Evolutionary conservation across 2,329 filamentous ascomycete genomes (phyloP).

Genomic region (Neurospora sp.): DNA sequence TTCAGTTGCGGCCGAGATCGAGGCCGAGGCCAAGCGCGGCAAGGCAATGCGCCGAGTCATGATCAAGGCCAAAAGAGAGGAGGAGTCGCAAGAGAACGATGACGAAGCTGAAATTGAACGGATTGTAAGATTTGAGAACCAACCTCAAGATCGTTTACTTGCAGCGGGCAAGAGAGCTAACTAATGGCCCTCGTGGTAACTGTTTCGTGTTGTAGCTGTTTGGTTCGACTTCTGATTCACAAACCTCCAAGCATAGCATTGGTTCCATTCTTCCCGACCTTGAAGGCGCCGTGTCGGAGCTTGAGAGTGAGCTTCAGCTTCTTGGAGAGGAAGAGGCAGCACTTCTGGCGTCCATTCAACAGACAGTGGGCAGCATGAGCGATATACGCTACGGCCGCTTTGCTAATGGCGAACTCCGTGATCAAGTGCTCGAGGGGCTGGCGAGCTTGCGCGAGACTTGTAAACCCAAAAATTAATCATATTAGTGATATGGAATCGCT

Average conservation of each 20-base stretch:
- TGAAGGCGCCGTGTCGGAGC: conserved; percentile 51
- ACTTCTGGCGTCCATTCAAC: conserved; percentile 51
- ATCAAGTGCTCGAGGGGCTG: conserved; percentile 60
- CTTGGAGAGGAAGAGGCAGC: conserved; percentile 55
- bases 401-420: conserved; percentile 50
- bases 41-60: conserved; percentile 49
- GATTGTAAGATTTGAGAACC: conserved; percentile 41
- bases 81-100: conserved; percentile 44
- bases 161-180: not conserved
- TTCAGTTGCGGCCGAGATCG: conserved; percentile 54
- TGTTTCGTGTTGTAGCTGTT: conserved; percentile 9
- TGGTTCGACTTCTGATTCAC: conserved; percentile 50
- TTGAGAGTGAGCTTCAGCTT: conserved; percentile 58
- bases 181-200: conserved; percentile 3
- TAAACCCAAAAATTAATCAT: conserved; percentile 23
- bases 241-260: conserved; percentile 48
- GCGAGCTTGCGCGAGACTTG: conserved; percentile 55
- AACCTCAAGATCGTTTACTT: conserved; percentile 19
- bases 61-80: conserved; percentile 40
- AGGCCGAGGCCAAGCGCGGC: conserved; percentile 52
- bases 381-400: conserved; percentile 75
- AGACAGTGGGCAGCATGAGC: conserved; percentile 64
- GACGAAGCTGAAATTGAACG: conserved; percentile 51
- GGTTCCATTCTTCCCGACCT: conserved; percentile 59
- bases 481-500: conserved; percentile 1